Conservation (phyloP, 2,329 filamentous ascomycete genomes). For the Aspergillus texensis region DNA sequence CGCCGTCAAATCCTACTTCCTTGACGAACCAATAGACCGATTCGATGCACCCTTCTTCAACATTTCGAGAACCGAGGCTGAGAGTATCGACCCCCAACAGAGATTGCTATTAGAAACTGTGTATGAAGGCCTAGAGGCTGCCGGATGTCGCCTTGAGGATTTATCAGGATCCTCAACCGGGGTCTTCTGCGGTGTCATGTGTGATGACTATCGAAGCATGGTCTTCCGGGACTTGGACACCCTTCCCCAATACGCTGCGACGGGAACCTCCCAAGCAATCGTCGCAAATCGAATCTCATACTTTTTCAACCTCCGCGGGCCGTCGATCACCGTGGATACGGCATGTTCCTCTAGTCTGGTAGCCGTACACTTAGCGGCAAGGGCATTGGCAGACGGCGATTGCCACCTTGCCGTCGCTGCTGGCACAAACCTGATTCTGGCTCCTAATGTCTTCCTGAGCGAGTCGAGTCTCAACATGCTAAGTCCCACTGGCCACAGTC, state of each 20-base stretch:
- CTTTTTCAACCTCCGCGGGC: too few species aligned
- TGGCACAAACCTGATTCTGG: too few species aligned
- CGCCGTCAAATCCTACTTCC: constrained; percentile 27
- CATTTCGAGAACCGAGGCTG: constrained; percentile 33
- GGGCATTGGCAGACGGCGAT: too few species aligned
- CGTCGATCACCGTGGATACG: too few species aligned
- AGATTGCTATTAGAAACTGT: constrained; percentile 30
- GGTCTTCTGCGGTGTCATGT: constrained; percentile 32
- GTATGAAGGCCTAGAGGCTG: constrained; percentile 28
- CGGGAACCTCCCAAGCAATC: too few species aligned
- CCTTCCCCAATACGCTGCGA: constrained; percentile 45
- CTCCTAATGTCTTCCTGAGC: too few species aligned
- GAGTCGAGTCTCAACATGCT: too few species aligned
- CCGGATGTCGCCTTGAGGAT: constrained; percentile 26
- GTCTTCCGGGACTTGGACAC: constrained; percentile 54
- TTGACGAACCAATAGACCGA: constrained; percentile 25
- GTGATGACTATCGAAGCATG: constrained; percentile 40
- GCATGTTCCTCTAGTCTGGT: too few species aligned
- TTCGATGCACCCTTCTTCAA: constrained; percentile 33
- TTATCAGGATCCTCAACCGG: constrained; percentile 29
- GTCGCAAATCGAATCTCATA: too few species aligned
- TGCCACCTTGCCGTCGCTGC: too few species aligned
- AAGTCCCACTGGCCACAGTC: too few species aligned
- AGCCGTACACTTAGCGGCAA: too few species aligned
- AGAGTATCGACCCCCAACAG: constrained; percentile 33